Conservation (phyloP, 148 eudicot species). For the Dianthus caryophyllus region DNA sequence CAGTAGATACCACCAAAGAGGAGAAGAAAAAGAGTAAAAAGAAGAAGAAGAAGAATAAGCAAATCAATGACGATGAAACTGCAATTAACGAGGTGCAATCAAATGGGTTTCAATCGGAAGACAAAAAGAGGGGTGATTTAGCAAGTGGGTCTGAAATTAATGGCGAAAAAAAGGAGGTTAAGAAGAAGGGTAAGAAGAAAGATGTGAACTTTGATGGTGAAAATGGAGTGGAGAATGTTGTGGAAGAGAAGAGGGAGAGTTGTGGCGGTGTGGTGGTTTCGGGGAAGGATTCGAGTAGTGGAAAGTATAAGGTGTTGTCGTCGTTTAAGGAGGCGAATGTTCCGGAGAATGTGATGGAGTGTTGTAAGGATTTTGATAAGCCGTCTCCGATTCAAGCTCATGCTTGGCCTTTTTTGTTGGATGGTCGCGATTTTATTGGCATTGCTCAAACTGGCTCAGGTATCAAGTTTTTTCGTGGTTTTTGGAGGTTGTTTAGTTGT, state of each 20-base stretch:
- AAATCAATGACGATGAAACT: neutral
- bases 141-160: slow-evolving; percentile 16
- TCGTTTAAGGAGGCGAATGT: slow-evolving; percentile 60
- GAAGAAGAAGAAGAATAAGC: slow-evolving; percentile 17
- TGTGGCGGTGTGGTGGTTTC: slow-evolving; percentile 63
- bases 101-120: slow-evolving; percentile 16
- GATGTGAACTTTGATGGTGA: slow-evolving; percentile 15
- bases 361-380: slow-evolving; percentile 68
- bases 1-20: slow-evolving; percentile 13
- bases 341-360: slow-evolving; percentile 57
- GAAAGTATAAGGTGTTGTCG: slow-evolving; percentile 48
- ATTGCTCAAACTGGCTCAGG: slow-evolving; percentile 99
- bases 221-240: neutral
- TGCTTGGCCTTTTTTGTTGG: slow-evolving; percentile 87
- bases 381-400: slow-evolving; percentile 96
- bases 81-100: slow-evolving; percentile 22
- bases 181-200: slow-evolving; percentile 31
- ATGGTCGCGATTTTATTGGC: slow-evolving; percentile 83
- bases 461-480: slow-evolving; percentile 9
- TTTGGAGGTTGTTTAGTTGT: neutral
- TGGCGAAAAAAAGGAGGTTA: slow-evolving; percentile 20
- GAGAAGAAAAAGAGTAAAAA: slow-evolving; percentile 43
- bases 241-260: slow-evolving; percentile 41
- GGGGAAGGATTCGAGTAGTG: slow-evolving; percentile 53
- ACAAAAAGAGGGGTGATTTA: slow-evolving; percentile 14